phyloP scores from a whole-genome alignment of 2,329 filamentous ascomycete genomes.

The Daldinia sp. region DNA sequence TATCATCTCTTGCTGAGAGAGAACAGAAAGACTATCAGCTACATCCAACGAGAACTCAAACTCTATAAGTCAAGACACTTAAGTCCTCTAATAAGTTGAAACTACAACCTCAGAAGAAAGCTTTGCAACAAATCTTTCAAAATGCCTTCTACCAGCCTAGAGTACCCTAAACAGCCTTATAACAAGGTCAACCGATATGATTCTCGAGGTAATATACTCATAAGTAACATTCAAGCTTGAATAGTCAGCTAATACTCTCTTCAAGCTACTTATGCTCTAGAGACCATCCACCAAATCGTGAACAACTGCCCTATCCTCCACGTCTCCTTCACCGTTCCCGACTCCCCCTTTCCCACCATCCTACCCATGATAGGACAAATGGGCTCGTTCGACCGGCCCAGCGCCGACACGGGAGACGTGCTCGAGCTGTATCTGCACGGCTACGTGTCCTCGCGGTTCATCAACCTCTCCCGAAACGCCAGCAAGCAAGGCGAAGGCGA shows the following conservation, averaged over 20 bases:
- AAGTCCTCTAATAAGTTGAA: not conserved
- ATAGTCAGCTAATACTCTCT: constrained; percentile 11
- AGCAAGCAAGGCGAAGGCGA: not conserved
- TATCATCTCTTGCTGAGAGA: not conserved
- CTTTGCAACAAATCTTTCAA: constrained; percentile 35
- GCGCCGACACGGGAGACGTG: constrained; percentile 70
- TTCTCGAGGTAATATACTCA: constrained; percentile 65
- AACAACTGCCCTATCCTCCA: constrained; percentile 81
- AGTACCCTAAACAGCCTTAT: constrained; percentile 72
- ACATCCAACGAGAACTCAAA: not conserved
- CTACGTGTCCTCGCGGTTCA: constrained; percentile 82
- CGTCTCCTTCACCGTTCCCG: constrained; percentile 77
- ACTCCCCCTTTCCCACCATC: constrained; percentile 78
- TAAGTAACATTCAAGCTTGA: not conserved
- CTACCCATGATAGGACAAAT: constrained; percentile 90
- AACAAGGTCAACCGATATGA: constrained; percentile 77
- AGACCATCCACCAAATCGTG: constrained; percentile 80
- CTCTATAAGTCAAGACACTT: not conserved
- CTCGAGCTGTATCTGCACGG: constrained; percentile 86
- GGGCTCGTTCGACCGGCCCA: constrained; percentile 75
- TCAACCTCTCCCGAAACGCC: constrained; percentile 68
- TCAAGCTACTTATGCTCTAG: constrained; percentile 76
- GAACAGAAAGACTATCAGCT: not conserved
- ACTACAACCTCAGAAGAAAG: not conserved
- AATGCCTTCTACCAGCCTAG: constrained; percentile 60